Evolutionary conservation across 805 yeast species (phyloP).

Genomic region (Jamesozyma piceae): DNA sequence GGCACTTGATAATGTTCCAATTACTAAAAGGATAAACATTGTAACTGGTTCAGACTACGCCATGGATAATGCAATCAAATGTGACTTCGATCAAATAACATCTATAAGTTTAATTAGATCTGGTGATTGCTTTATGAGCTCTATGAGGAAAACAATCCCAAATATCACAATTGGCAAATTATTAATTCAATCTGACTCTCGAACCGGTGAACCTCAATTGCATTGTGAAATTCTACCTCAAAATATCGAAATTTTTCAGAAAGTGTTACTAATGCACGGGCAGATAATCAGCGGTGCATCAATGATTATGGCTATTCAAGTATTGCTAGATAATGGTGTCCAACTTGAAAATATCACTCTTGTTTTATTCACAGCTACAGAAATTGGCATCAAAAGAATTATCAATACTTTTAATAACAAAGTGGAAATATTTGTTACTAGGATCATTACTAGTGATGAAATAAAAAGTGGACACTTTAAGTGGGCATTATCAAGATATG

Average conservation of each 20-base stretch:
- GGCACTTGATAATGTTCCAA: conserved; percentile 51
- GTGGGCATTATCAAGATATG: conserved; percentile 57
- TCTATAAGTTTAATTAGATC: conserved; percentile 80
- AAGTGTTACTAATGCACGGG: conserved; percentile 69
- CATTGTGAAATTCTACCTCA: conserved; percentile 71
- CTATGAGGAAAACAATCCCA: conserved; percentile 68
- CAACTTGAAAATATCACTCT: conserved; percentile 51
- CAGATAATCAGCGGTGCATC: conserved; percentile 91
- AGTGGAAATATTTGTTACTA: conserved; percentile 62
- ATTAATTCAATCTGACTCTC: conserved; percentile 76
- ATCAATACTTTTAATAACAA: conserved; percentile 57
- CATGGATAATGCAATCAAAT: conserved; percentile 22
- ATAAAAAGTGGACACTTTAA: conserved; percentile 37
- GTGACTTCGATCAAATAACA: conserved; percentile 40
- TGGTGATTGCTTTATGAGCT: conserved; percentile 84
- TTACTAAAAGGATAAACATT: conserved; percentile 31
- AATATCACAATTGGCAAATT: conserved; percentile 74
- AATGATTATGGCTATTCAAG: conserved; percentile 87
- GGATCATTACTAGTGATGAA: conserved; percentile 42
- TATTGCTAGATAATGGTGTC: conserved; percentile 73
- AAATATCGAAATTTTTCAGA: conserved; percentile 23
- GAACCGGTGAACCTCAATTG: conserved; percentile 89
- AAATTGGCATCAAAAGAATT: conserved; percentile 64
- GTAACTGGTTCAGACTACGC: conserved; percentile 35
- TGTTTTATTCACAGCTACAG: conserved; percentile 67